Evolutionary conservation across 441 rosid genomes (phyloP).

Genomic region (Erysimum cheiri): DNA sequence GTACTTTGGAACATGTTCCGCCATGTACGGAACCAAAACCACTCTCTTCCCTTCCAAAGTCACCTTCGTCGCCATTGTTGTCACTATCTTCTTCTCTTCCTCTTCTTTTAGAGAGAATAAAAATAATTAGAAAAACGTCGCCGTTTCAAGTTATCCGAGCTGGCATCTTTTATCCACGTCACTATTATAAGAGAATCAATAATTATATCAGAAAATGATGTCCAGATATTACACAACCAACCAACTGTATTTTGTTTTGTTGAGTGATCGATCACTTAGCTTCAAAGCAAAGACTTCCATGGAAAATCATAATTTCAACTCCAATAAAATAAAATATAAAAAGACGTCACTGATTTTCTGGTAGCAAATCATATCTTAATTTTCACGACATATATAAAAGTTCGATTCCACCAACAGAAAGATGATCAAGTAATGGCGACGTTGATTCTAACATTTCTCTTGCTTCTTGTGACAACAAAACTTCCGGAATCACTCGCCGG

Average conservation of each 20-base stretch:
- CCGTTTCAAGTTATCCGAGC: conserved; percentile 7
- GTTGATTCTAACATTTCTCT: conserved; percentile 38
- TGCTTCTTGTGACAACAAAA: conserved; percentile 46
- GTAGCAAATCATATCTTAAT: conserved; percentile 17
- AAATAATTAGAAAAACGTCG: not conserved
- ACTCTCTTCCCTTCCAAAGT: conserved; percentile 83
- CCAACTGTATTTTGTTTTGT: conserved; percentile 28
- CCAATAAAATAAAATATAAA: not conserved
- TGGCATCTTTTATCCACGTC: conserved; percentile 20
- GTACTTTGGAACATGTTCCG: conserved; percentile 77
- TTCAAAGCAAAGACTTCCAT: conserved; percentile 55
- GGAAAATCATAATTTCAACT: conserved; percentile 22
- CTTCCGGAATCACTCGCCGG: conserved; percentile 48
- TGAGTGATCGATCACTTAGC: conserved; percentile 45
- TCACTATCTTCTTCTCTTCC: not conserved
- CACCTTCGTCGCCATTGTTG: conserved; percentile 50
- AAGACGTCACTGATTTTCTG: conserved; percentile 9
- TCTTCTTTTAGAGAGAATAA: not conserved
- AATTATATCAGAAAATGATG: conserved; percentile 20
- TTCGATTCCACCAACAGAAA: conserved; percentile 26
- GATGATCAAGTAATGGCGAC: conserved; percentile 42
- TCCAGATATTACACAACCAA: conserved; percentile 45
- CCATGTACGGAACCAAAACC: conserved; percentile 80
- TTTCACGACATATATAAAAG: conserved; percentile 10
- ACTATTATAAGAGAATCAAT: not conserved